Evolutionary conservation across 768 basidiomycete genomes (phyloP), one percentile per base, ranked within the genome.

Genomic region (Phaeolepiota aurea): DNA sequence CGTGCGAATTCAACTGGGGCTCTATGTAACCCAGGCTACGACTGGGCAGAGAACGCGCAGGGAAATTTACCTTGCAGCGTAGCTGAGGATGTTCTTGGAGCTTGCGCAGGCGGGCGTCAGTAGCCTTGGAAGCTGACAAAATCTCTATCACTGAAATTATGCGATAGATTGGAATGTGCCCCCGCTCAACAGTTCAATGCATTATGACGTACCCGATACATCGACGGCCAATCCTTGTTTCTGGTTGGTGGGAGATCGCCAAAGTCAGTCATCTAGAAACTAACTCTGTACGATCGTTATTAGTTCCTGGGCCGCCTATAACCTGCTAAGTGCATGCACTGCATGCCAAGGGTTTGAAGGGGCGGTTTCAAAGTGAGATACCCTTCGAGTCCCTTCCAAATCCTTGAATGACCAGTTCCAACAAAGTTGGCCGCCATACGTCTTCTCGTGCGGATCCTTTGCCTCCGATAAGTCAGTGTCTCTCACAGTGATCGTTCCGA

Each of bases 231-330:
- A 50, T 33, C 36, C 42, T 9, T 71, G 69, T 38, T 58, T 56
- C 20, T 71, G 71, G 71, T 71, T 44, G 38, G 57, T 21, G 2
- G n/a, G 10, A n/a, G n/a, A n/a, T n/a, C n/a, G 25, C 25, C 1
- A 33, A 1, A 21, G 20, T 12, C 16, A 15, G 5, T 14, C 21
- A 4, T 38, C 18, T 19, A n/a, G 19, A 2, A n/a, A 23, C n/a
- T n/a, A n/a, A 37, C 18, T 13, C 19, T 31, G 9, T 20, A 43
- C n/a, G n/a, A n/a, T n/a, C n/a, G n/a, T n/a, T n/a, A 43, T 3
- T 22, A 78, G 76, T 35, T 77, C 76, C 1, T 77, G 74, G 75
- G 64, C 68, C 15, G 69, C 66, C 7, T 78, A 78, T 44, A 79
- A 79, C 40, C 57, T 77, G 11, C 52, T 74, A 43, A 66, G 66